Evolutionary conservation across 2,329 filamentous ascomycete species (phyloP), one percentile per base, ranked within the genome.

Genomic region (Penicillium sp.): DNA sequence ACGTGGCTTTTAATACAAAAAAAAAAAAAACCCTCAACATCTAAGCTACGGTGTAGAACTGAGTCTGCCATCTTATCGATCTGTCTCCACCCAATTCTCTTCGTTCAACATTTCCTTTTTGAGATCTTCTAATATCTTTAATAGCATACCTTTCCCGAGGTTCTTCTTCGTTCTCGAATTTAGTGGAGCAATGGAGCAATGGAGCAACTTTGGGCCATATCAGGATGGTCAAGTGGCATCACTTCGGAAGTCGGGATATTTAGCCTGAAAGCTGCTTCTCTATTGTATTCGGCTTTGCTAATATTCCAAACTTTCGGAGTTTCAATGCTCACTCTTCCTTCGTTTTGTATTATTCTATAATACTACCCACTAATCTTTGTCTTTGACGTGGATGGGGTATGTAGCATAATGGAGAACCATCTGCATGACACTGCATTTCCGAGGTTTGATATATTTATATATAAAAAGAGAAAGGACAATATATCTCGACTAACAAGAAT

Each of bases 21-120:
- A 13, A 7, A 21, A 27, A 15, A 21, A 27, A 17, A 15, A 17
- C 4, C 15, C 41, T 27, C 9, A 25, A 40, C 35, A 40, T 40
- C 35, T 13, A 41, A 50, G 33, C 54, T 54, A 57, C 55, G 42
- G 50, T 57, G 55, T 57, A 57, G 42, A 57, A 57, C 35, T 57
- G 42, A 57, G 55, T 57, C 55, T 51, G 49, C 49, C 54, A 56
- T 56, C 54, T 57, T 57, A 57, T 57, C 55, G 55, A 54, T 54
- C 50, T n/a, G 49, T 54, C 29, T 49, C 51, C 50, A 53, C 50
- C 19, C 33, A 5, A 5, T 6, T 45, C 23, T 27, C 23, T 27
- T 43, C 41, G 23, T 27, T 45, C 21, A 25, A 13, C n/a, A 10
- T 19, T 27, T 38, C 21, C 38, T 23, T 4, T 52, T 51, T 35